A percentile compares a stretch with the other conserved stretches of the same genome.
Conservation (phyloP, 2,329 filamentous ascomycete genomes). For the Cladosporium sp. region DNA sequence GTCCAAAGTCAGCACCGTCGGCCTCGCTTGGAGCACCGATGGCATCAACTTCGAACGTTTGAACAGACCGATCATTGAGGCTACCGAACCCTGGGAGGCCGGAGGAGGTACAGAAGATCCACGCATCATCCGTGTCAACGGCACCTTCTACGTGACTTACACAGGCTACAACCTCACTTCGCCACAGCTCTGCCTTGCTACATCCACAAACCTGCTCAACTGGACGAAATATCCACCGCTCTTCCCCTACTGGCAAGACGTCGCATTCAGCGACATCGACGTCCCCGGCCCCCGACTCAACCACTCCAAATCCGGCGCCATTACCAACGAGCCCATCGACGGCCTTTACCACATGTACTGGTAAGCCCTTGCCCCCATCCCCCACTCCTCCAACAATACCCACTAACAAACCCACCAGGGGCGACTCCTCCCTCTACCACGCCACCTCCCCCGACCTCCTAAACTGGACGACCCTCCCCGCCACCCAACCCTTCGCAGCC, state of each 20-base stretch:
- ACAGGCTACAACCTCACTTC: conserved; percentile 29
- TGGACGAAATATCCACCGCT: conserved; percentile 31
- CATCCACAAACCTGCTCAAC: conserved; percentile 31
- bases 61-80: conserved; percentile 27
- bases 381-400: background rate
- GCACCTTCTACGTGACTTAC: conserved; percentile 35
- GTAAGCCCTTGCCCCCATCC: background rate
- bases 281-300: conserved; percentile 15
- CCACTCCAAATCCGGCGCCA: conserved; percentile 24
- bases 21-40: conserved; percentile 33
- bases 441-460: conserved; percentile 28
- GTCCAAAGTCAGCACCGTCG: conserved; percentile 28
- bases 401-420: conserved; percentile 8
- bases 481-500: conserved; percentile 20
- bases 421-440: conserved; percentile 29
- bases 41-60: conserved; percentile 32
- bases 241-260: conserved; percentile 24
- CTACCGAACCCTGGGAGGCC: conserved; percentile 30
- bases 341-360: conserved; percentile 32
- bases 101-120: conserved; percentile 33
- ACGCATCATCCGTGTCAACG: conserved; percentile 31
- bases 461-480: conserved; percentile 24
- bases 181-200: conserved; percentile 32
- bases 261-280: conserved; percentile 18
- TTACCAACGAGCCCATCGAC: conserved; percentile 27